Percentiles rank a stretch among this genome's conserved stretches.
Evolutionary conservation across 192 early-diverging fungal species (phyloP).

Genomic region (Backusella psychrophila): DNA sequence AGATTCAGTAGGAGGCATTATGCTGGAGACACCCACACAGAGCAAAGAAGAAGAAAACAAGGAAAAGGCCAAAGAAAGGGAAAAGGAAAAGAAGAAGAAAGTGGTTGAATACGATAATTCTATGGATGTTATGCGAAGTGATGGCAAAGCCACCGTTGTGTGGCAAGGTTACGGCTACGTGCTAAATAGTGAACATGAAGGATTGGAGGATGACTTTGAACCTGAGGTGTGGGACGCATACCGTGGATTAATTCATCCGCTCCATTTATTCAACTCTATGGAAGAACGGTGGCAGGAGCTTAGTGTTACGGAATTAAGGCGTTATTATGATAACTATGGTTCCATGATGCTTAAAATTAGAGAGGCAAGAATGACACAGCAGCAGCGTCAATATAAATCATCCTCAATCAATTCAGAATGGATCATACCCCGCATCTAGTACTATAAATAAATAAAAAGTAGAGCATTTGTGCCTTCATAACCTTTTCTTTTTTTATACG

Average conservation of each 20-base stretch:
- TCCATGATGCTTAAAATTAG: conserved; percentile 30
- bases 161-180: conserved; percentile 30
- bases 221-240: conserved; percentile 13
- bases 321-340: conserved; percentile 24
- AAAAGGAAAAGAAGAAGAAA: conserved; percentile 2
- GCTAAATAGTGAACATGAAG: neutral
- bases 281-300: conserved; percentile 7
- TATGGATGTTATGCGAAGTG: neutral
- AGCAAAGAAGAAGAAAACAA: neutral
- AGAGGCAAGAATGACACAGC: conserved; percentile 10
- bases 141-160: conserved; percentile 5
- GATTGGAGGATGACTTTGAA: conserved; percentile 4
- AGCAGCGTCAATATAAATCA: conserved; percentile 11
- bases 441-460: neutral
- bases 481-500: neutral
- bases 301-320: conserved; percentile 14
- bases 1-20: conserved; percentile 7
- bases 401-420: conserved; percentile 7
- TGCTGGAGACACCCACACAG: neutral
- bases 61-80: neutral
- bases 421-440: conserved; percentile 14
- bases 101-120: conserved; percentile 25
- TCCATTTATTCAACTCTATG: conserved; percentile 15
- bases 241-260: conserved; percentile 22
- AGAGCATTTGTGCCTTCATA: conserved; percentile 1